Base-by-base conservation (phyloP, 805 yeast species). In the Schwanniomyces vanrijiae region DNA sequence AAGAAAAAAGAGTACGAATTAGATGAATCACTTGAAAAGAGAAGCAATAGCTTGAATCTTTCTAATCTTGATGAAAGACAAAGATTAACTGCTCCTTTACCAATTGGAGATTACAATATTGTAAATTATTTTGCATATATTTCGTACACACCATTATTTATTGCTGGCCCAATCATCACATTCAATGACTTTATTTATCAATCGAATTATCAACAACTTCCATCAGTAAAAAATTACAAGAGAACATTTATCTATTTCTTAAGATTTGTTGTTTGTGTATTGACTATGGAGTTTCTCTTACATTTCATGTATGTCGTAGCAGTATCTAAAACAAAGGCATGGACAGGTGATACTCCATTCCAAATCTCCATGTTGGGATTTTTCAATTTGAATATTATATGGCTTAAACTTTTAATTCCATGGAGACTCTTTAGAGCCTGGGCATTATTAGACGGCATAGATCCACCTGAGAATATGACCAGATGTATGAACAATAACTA, bases 391-490 rank as follows among this genome's bases (percentile, higher is more conserved):
- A 91, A 88, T 58, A 81, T 94, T 44, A 88, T 94, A 46, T 94
- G 98, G 98, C 75, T 94, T 54, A 94, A 94, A 63, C 68, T 94
- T 34, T 76, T 94, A 47, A 86, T 94, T 44, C 99, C 99, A 5
- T 94, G 99, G 99, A 77, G 99, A 61, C 69, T 92, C 42, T 94
- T 94, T 70, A 75, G 99, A 52, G 75, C 92, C 54, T 94, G 99
- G 99, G 79, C 94, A 6, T 69, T 94, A 47, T 55, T 88, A n/a
- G 99, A 94, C 65, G 88, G 88, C 0, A 89, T 92, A 44, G 98
- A 94, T 60, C 88, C 98, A 0, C 98, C 99, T 2, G 99, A 94
- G 62, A 94, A 94, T 60, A 94, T 94, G 98, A 83, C 94, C 47
- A 76, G 99, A 48, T 91, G 98, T 62, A 89, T 94, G 82, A 88